A percentile compares a stretch with the other conserved stretches of the same genome.
phyloP scores from a whole-genome alignment of 768 basidiomycete species.

The Suillus alpinus region DNA sequence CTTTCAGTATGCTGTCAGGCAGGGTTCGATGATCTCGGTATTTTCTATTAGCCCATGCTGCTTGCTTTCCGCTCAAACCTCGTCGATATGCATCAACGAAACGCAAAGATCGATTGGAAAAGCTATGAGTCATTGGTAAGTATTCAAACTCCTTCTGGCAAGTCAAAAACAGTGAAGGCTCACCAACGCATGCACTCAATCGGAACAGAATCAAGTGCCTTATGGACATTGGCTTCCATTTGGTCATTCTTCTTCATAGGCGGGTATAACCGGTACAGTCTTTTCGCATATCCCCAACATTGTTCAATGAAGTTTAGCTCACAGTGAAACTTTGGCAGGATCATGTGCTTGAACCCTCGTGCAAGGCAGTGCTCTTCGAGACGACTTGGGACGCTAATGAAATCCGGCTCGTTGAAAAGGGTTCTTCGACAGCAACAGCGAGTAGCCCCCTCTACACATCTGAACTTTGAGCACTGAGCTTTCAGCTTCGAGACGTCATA shows the following conservation, averaged over 20 bases:
- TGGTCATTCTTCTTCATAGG: constrained; percentile 29
- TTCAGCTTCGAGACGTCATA: neutral
- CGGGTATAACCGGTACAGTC: constrained; percentile 25
- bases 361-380: neutral
- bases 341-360: neutral
- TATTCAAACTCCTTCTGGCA: too few species aligned
- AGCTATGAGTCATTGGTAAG: too few species aligned
- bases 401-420: neutral
- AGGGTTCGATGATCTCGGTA: too few species aligned
- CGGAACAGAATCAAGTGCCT: constrained; percentile 26
- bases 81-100: too few species aligned
- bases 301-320: neutral
- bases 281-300: constrained; percentile 27
- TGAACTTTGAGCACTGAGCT: constrained; percentile 4
- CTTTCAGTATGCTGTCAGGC: too few species aligned
- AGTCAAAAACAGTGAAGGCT: too few species aligned
- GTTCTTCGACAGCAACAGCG: neutral
- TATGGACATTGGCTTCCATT: constrained; percentile 31
- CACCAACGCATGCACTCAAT: constrained; percentile 18
- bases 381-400: neutral
- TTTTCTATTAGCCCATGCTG: too few species aligned
- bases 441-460: neutral
- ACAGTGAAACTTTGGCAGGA: neutral
- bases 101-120: too few species aligned
- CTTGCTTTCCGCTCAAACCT: too few species aligned